These are phyloP conservation scores for Solanum sejunctum DNA, from an alignment of 257 asterid species.

Conservation along the genomic window DNA sequence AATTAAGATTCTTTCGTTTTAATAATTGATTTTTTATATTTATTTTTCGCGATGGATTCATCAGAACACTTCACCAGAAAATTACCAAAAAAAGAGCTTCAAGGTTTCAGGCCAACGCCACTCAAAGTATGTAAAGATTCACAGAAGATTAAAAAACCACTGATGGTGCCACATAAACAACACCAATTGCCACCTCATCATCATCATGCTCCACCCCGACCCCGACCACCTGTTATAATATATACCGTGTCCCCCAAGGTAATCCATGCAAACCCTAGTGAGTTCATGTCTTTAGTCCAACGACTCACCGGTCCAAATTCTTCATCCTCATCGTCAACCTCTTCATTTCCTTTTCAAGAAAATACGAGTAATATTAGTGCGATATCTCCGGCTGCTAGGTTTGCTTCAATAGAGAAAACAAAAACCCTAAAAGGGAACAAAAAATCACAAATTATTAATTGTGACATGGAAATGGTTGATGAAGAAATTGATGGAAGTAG, in stretches of 20 bases:
- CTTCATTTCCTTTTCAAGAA: conserved; percentile 1
- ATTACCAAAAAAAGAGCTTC: conserved; percentile 62
- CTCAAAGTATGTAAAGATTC: conserved; percentile 62
- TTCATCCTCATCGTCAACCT: conserved; percentile 14
- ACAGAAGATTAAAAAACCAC: conserved; percentile 80
- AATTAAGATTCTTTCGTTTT: not conserved
- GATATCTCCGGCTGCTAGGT: conserved; percentile 74
- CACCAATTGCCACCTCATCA: not conserved
- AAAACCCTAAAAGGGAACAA: conserved; percentile 22
- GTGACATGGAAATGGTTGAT: conserved; percentile 6
- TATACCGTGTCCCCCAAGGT: conserved; percentile 91
- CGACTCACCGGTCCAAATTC: conserved; percentile 60
- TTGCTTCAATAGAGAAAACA: conserved; percentile 49
- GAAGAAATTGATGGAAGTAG: conserved; percentile 19
- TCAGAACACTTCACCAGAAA: conserved; percentile 24
- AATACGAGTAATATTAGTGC: conserved; percentile 10
- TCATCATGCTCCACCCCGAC: conserved; percentile 37
- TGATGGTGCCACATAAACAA: conserved; percentile 27
- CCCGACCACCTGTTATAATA: conserved; percentile 76
- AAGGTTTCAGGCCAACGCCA: conserved; percentile 84
- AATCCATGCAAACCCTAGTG: conserved; percentile 89
- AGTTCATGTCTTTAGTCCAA: conserved; percentile 93
- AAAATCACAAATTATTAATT: not conserved
- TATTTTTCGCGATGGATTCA: conserved; percentile 29
- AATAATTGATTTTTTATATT: not conserved